Conservation (phyloP, 1,284 basidiomycete species). For the Ceratobasidium sp. region DNA sequence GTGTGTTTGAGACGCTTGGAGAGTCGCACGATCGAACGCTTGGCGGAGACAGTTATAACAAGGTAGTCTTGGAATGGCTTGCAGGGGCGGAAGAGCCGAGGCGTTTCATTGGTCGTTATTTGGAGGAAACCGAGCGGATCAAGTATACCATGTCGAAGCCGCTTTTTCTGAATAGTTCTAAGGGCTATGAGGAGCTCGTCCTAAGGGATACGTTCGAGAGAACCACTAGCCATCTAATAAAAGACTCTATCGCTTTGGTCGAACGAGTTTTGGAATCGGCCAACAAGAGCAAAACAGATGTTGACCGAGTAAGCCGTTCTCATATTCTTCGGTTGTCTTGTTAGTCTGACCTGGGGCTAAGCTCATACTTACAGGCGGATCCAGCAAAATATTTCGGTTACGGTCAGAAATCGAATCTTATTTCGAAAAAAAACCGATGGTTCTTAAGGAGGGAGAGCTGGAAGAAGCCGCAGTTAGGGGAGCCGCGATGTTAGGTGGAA, state of each 20-base stretch:
- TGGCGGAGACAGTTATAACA: neutral
- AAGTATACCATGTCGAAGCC: neutral
- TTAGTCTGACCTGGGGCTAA: neutral
- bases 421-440: neutral
- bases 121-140: neutral
- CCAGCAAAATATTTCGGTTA: neutral
- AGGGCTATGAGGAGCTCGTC: neutral
- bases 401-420: neutral
- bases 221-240: neutral
- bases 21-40: neutral
- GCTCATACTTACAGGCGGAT: conserved; percentile 4
- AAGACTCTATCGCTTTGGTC: neutral
- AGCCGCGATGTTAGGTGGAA: neutral
- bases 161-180: neutral
- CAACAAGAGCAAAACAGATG: no score
- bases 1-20: neutral
- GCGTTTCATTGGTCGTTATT: neutral
- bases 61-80: neutral
- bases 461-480: neutral
- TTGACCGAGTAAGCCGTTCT: neutral
- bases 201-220: neutral
- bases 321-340: no score
- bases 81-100: neutral
- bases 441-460: neutral
- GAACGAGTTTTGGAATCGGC: neutral